phyloP scores from a whole-genome alignment of 169 alveolate species.

The Babesia caballi region DNA sequence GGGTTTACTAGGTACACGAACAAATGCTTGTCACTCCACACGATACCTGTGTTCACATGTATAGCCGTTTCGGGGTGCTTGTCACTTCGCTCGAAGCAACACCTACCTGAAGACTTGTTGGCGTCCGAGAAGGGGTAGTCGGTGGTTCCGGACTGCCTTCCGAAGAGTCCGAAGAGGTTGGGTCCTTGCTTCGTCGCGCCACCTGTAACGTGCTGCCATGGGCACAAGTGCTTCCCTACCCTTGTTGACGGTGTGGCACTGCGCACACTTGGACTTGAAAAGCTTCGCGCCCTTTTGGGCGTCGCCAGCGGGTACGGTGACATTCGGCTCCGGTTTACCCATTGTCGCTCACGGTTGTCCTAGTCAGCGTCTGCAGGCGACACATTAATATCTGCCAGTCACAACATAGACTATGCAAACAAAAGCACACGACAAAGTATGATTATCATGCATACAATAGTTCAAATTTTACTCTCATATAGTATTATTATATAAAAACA shows the following conservation, averaged over 20 bases:
- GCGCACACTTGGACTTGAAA: conserved; percentile 90
- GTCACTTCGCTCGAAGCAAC: background rate
- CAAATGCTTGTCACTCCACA: conserved; percentile 89
- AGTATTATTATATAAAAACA: too few relatives aligned
- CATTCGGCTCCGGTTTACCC: conserved; percentile 86
- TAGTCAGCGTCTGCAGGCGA: background rate
- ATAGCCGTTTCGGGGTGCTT: background rate
- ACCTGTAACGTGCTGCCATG: conserved; percentile 57
- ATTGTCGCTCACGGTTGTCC: background rate
- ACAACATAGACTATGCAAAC: background rate
- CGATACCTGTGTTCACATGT: conserved; percentile 66
- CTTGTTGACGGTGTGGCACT: conserved; percentile 87
- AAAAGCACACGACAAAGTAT: background rate
- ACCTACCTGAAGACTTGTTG: conserved; percentile 80
- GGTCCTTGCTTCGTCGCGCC: conserved; percentile 89
- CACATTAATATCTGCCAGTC: background rate
- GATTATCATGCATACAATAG: too few relatives aligned
- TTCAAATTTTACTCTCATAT: background rate
- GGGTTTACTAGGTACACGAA: conserved; percentile 88
- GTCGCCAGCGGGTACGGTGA: conserved; percentile 88
- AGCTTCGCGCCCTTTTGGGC: conserved; percentile 86
- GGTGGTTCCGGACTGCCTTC: conserved; percentile 84
- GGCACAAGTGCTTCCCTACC: conserved; percentile 63
- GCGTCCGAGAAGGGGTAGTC: conserved; percentile 88
- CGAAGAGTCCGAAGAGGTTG: conserved; percentile 82